Percentiles rank a stretch among this genome's conserved stretches.
Evolutionary conservation across 2,329 filamentous ascomycete species (phyloP).

Genomic region (Monilinia polystroma): DNA sequence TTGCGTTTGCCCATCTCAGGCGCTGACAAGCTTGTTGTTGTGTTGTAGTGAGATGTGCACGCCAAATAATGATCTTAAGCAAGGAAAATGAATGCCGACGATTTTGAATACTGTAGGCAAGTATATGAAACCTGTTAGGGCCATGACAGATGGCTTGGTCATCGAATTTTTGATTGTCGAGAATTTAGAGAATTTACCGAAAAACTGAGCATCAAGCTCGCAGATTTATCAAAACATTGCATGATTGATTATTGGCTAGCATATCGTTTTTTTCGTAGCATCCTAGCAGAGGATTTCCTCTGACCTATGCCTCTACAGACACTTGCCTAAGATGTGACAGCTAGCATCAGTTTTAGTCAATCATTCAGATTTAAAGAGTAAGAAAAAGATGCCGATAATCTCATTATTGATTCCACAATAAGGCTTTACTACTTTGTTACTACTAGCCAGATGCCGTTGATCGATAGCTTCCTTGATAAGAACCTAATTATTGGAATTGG

Average conservation of each 20-base stretch:
- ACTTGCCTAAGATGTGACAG: conserved; percentile 9
- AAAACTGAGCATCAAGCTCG: conserved; percentile 1
- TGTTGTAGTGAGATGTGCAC: conserved; percentile 14
- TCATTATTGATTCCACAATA: neutral
- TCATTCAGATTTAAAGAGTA: conserved; percentile 13
- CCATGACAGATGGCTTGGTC: conserved; percentile 3
- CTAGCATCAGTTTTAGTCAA: conserved; percentile 11
- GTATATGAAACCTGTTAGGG: conserved; percentile 8
- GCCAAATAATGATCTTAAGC: neutral
- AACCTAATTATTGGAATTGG: neutral
- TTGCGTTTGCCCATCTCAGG: neutral
- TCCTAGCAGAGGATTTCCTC: neutral
- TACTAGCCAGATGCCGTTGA: conserved; percentile 17
- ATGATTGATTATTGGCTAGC: conserved; percentile 18
- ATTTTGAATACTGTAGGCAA: neutral
- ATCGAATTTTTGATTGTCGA: conserved; percentile 3
- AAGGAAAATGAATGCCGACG: conserved; percentile 4
- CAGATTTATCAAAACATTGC: neutral
- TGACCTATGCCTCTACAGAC: neutral
- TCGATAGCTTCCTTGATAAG: conserved; percentile 10
- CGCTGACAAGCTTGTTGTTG: neutral
- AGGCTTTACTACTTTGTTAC: conserved; percentile 11
- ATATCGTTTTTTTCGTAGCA: neutral
- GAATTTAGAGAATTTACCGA: neutral
- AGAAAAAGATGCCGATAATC: conserved; percentile 3